A percentile compares a stretch with the other conserved stretches of the same genome.
Evolutionary conservation across 2,329 filamentous ascomycete species (phyloP).

Genomic region (Emericellopsis atlantica): DNA sequence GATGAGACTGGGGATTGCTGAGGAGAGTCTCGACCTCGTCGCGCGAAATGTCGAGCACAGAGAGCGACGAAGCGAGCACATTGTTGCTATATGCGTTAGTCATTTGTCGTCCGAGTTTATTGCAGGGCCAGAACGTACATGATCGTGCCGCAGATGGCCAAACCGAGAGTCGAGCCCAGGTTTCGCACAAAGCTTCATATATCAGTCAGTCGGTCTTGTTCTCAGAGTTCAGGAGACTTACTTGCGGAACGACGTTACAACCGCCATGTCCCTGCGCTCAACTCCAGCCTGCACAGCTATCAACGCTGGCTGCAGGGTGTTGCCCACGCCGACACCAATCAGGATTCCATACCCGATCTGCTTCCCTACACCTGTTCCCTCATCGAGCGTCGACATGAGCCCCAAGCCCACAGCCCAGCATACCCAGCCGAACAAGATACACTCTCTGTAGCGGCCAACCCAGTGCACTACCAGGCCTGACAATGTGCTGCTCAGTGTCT

Average conservation of each 20-base stretch:
- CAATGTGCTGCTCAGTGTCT: constrained; percentile 31
- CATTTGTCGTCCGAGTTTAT: background rate
- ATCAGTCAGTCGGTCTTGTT: background rate
- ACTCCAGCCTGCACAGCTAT: constrained; percentile 45
- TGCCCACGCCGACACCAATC: constrained; percentile 37
- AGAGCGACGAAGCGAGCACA: constrained; percentile 16
- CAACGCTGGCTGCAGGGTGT: constrained; percentile 35
- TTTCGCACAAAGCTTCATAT: constrained; percentile 23
- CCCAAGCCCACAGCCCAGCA: constrained; percentile 39
- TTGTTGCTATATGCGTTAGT: constrained; percentile 17
- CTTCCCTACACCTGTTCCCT: constrained; percentile 32
- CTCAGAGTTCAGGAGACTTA: constrained; percentile 8
- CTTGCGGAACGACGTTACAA: constrained; percentile 30
- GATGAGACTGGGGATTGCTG: constrained; percentile 18
- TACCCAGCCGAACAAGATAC: constrained; percentile 39
- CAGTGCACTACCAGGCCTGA: constrained; percentile 40
- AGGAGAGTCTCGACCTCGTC: constrained; percentile 13
- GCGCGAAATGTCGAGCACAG: constrained; percentile 10
- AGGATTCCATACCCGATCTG: constrained; percentile 41
- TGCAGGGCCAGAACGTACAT: constrained; percentile 10
- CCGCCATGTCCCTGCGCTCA: constrained; percentile 30
- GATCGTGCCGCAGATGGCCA: constrained; percentile 24
- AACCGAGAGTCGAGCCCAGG: constrained; percentile 22
- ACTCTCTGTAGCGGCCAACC: constrained; percentile 38
- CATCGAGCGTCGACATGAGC: constrained; percentile 36